phyloP scores from a whole-genome alignment of 257 asterid genomes.

The Gentiana dahurica region DNA sequence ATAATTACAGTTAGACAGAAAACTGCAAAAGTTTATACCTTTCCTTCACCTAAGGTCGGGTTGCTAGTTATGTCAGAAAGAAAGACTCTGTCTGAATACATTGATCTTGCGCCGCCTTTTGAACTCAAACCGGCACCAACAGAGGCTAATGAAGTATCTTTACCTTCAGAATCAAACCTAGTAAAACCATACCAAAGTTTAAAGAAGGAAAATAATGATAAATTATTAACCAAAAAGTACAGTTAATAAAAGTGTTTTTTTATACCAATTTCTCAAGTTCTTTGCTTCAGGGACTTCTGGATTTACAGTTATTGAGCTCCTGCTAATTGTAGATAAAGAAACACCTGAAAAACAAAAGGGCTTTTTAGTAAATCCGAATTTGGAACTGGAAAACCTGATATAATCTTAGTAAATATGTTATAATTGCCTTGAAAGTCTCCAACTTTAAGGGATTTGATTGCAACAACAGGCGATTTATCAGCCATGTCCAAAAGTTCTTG shows the following conservation, averaged over 20 bases:
- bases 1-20: not conserved
- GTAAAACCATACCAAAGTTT: not conserved
- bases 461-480: constrained; percentile 82
- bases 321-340: constrained; percentile 75
- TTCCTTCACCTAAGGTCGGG: constrained; percentile 71
- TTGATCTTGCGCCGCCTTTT: constrained; percentile 39
- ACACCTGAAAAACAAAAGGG: constrained; percentile 39
- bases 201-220: not conserved
- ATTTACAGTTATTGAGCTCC: constrained; percentile 51
- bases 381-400: not conserved
- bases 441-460: constrained; percentile 80
- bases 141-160: constrained; percentile 60
- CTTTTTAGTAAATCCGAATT: not conserved
- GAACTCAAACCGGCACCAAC: constrained; percentile 63
- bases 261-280: constrained; percentile 68
- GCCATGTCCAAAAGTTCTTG: constrained; percentile 67
- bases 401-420: not conserved
- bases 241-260: not conserved
- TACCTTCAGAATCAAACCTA: constrained; percentile 94
- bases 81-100: constrained; percentile 66
- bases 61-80: constrained; percentile 57
- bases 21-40: constrained; percentile 25
- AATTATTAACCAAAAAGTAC: not conserved
- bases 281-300: constrained; percentile 85
- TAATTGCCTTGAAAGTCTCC: constrained; percentile 81